Base-by-base conservation (phyloP, 2,329 filamentous ascomycete genomes). In the Penicillium sp. region DNA sequence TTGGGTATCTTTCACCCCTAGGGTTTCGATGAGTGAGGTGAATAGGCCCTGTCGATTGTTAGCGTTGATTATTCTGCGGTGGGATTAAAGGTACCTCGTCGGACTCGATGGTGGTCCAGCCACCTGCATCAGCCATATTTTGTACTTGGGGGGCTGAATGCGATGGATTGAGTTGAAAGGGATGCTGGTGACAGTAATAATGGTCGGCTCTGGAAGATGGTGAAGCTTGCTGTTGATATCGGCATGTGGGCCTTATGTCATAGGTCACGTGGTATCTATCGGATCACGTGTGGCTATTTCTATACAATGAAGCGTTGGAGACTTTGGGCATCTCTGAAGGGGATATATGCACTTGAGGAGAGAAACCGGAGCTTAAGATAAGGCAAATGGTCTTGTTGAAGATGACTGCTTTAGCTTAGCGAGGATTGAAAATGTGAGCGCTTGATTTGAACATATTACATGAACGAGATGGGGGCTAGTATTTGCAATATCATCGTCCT, bases 81-180 rank as follows among this genome's bases (percentile, higher is more conserved):
- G 25, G 15, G 49, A 53, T 43, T 44, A 44, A 46, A 48, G 51
- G 61, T 81, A 95, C 91, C 71, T 92, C 92, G 77, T 97, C 92
- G 56, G 89, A 95, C 74, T 97, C 92, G 67, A 97, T 96, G 33
- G 92, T 97, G 72, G 95, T 95, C 92, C 92, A 97, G 56, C 92
- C 91, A 62, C 69, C 73, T 47, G 63, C 62, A 47, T 75, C 72
- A 23, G 84, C 87, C 73, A 86, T 88, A 12, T 27, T 42, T 15
- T 42, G 10, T 3, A 10, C 3, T 15, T 23, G 2, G 7, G 9
- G 9, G 15, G 20, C 23, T 18, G 6, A 25, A 10, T 4, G 4
- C 2, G 3, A 3, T 12, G 8, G 8, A 5, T 12, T 7, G 12
- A 23, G 5, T 10, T 1, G 10, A 4, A 37, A 9, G 9, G 20